Evolutionary conservation across 495 filamentous ascomycete species (phyloP).

Genomic region (Cudoniella acicularis): DNA sequence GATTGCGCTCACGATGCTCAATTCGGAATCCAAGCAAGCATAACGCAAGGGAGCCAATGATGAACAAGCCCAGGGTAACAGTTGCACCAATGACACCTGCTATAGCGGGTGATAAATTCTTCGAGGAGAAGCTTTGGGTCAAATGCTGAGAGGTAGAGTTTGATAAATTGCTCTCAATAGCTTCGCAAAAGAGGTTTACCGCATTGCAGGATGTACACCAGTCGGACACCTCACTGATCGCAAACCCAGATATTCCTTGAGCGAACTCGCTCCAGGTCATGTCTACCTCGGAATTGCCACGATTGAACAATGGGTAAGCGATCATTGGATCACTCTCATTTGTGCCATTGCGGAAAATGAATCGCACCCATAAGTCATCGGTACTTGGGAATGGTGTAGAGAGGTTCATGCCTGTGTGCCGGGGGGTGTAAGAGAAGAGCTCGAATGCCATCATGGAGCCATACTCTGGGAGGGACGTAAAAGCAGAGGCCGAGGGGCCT

Average conservation of each 20-base stretch:
- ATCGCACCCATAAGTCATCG: constrained; percentile 57
- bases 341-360: constrained; percentile 68
- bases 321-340: constrained; percentile 36
- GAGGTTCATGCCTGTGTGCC: constrained; percentile 28
- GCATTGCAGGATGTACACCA: constrained; percentile 62
- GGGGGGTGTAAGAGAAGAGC: constrained; percentile 50
- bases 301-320: constrained; percentile 57
- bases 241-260: constrained; percentile 45
- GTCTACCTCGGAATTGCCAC: constrained; percentile 39
- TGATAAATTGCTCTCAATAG: constrained; percentile 21
- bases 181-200: constrained; percentile 50
- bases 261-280: constrained; percentile 56
- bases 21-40: constrained; percentile 42
- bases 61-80: constrained; percentile 53
- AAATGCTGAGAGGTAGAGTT: too few species aligned
- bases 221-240: constrained; percentile 43
- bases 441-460: constrained; percentile 61
- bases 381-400: constrained; percentile 32
- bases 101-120: constrained; percentile 16
- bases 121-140: too few species aligned
- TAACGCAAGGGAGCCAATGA: constrained; percentile 21
- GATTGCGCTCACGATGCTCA: neutral
- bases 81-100: constrained; percentile 62
- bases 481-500: constrained; percentile 36
- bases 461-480: constrained; percentile 53